Base-by-base conservation (phyloP, 2,329 filamentous ascomycete species). In the Neoascochyta sp. region DNA sequence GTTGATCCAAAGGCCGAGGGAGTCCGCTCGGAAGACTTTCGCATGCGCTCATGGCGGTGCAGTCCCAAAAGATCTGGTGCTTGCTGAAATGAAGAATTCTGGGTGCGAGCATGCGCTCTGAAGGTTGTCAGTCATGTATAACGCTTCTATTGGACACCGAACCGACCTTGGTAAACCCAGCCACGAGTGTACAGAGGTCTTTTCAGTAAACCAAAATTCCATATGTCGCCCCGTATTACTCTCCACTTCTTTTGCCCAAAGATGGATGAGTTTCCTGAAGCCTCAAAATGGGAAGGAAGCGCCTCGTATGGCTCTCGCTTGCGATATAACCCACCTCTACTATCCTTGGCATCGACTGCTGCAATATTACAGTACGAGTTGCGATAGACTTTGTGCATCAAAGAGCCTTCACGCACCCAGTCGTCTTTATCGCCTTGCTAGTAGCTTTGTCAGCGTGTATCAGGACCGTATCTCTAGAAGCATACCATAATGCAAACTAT, bases 121-220 rank as follows among this genome's bases (percentile, higher is more conserved):
- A 47, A n/a, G n/a, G 14, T 3, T 2, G 7, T 9, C 8, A 7
- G 16, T n/a, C 38, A 10, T 41, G n/a, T n/a, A n/a, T n/a, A n/a
- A n/a, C n/a, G n/a, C n/a, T n/a, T 9, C n/a, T 15, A 27, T 5
- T 4, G 10, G 9, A 16, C 4, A 3, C 8, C 7, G 16, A 9
- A 29, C 40, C 16, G 34, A 53, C 52, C 52, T 41, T 58, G 54
- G 22, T 52, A 57, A 3, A 58, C 54, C 54, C 54, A 57, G 8
- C 41, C 52, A 2, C 52, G 39, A 3, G 21, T 34, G 17, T 56
- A 55, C 3, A 57, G n/a, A 3, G 11, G 9, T 1, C 36, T 36
- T 5, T 36, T n/a, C 7, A 56, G 38, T 13, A 58, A 27, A 12
- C 43, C 34, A 2, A 11, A 19, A 3, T 45, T 40, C 51, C 52